Percentiles rank a stretch among this genome's conserved stretches.
Conservation (phyloP, 805 yeast species). For the Lipomyces chichibuensis region DNA sequence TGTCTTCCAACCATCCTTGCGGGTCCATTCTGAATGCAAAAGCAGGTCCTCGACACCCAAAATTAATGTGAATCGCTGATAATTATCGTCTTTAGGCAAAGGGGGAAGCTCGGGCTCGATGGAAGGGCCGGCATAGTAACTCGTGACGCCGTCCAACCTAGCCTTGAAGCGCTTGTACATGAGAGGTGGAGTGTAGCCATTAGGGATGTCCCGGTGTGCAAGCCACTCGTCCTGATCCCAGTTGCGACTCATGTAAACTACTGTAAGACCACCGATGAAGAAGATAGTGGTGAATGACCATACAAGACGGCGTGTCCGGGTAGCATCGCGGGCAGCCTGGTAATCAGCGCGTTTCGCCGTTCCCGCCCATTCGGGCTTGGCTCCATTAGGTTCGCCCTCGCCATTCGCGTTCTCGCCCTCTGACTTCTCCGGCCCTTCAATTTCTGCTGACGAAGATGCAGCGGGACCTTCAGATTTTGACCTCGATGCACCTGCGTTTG, state of each 20-base stretch:
- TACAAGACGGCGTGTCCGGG: slow-evolving; percentile 20
- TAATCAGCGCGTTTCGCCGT: slow-evolving; percentile 49
- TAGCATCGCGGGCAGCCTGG: slow-evolving; percentile 43
- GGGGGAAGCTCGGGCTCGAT: slow-evolving; percentile 85
- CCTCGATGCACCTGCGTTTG: neutral
- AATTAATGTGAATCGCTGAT: slow-evolving; percentile 86
- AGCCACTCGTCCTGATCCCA: slow-evolving; percentile 64
- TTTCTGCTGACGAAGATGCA: slow-evolving; percentile 10
- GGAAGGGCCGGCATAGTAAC: slow-evolving; percentile 89
- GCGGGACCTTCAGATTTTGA: slow-evolving; percentile 18
- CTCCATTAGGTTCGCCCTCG: slow-evolving; percentile 7
- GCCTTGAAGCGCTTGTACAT: slow-evolving; percentile 70
- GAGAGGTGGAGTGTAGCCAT: slow-evolving; percentile 68
- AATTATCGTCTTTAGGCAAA: slow-evolving; percentile 87
- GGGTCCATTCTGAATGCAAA: slow-evolving; percentile 89
- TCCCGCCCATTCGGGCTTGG: slow-evolving; percentile 55
- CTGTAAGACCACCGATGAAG: slow-evolving; percentile 19
- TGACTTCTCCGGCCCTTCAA: slow-evolving; percentile 23
- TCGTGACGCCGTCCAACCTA: slow-evolving; percentile 74
- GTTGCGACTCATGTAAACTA: slow-evolving; percentile 26
- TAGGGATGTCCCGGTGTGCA: slow-evolving; percentile 54
- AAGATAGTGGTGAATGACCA: slow-evolving; percentile 15
- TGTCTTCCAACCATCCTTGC: slow-evolving; percentile 94
- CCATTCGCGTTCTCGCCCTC: slow-evolving; percentile 32
- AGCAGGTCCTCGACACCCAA: slow-evolving; percentile 86